Evolutionary conservation across 768 basidiomycete genomes (phyloP), one percentile per base, ranked within the genome.

Genomic region (Strobilomyces confusus): DNA sequence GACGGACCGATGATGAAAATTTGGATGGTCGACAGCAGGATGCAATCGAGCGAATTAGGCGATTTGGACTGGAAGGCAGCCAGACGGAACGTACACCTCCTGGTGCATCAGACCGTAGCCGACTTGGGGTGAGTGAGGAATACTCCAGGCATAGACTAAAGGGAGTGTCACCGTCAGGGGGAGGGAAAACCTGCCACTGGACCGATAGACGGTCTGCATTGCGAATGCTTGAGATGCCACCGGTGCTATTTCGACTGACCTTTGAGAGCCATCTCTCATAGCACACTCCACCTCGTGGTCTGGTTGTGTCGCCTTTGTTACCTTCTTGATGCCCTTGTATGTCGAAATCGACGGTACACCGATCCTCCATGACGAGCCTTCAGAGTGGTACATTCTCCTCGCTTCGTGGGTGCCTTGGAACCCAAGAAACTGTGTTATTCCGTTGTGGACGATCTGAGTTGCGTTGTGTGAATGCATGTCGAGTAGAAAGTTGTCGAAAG

Each of bases 1-100:
- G 40, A 55, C 48, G 26, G 52, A 33, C 58, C 49, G 55, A 37
- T 59, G 52, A n/a, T 49, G n/a, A 17, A 14, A 40, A 6, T 0
- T 20, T 1, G 34, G 17, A 17, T 20, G 4, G 3, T 38, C 1
- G 12, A 29, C 9, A 13, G 2, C 13, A 15, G 52, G 36, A 37
- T 59, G 45, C 14, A 9, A n/a, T 38, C 14, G 45, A 32, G 8
- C 25, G 26, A 40, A 55, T 14, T 50, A 52, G 14, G 5, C 34
- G 26, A 49, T 41, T 43, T 44, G 33, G 7, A 59, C 43, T 19
- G 58, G 58, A 9, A 58, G 57, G 30, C 1, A 44, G 15, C 48
- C 57, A 0, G 0, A 14, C 12, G 45, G 48, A 12, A 55, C 20
- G 17, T 14, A 5, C n/a, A 59, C 48, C 20, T 50, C 41, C 34